Base-by-base conservation (phyloP, 768 basidiomycete species). In the Phaeotremella skinneri region DNA sequence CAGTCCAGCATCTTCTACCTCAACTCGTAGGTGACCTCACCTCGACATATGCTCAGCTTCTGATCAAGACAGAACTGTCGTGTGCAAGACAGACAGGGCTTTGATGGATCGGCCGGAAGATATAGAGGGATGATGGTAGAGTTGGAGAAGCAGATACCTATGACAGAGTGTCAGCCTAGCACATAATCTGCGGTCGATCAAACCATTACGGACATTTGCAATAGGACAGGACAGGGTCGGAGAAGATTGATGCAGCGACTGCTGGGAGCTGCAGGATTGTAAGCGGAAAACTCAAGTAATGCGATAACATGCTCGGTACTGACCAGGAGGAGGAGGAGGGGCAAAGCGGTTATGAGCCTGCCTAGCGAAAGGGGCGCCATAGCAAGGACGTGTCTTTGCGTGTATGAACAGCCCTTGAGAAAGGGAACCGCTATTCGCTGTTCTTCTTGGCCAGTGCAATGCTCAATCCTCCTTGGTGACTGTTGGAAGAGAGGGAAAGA, bases 1-100 rank as follows among this genome's bases (percentile, higher is more conserved):
- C 55, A 65, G 60, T 49, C 26, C 27, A 1, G 37, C 17, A 9
- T 32, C 17, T 26, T 14, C 16, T 26, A 41, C 6, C 11, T 14
- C 6, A 23, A 9, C 2, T 20, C 29, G 3, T 6, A 42, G 27
- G 31, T 50, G 27, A 49, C 62, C 37, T 47, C 64, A 56, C 76
- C 74, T 56, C 72, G 65, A 63, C 79, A 94, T 43, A 91, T 93
- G 16, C 82, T 80, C 34, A 96, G 81, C 70, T 91, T 90, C 77
- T 90, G 92, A 73, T 94, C 89, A 55, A 92, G 80, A 79, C 92
- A 96, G 89, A 92, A 96, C 72, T 91, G 88, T 72, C 91, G 90
- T 9, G 91, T 94, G 75, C 92, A 96, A 4, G 90, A 88, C 25
- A 91, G 81, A 76, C 92, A 96, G 7, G 92, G 91, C 76, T 94